phyloP scores from a whole-genome alignment of 805 yeast species.

The Kazachstania martiniae region DNA sequence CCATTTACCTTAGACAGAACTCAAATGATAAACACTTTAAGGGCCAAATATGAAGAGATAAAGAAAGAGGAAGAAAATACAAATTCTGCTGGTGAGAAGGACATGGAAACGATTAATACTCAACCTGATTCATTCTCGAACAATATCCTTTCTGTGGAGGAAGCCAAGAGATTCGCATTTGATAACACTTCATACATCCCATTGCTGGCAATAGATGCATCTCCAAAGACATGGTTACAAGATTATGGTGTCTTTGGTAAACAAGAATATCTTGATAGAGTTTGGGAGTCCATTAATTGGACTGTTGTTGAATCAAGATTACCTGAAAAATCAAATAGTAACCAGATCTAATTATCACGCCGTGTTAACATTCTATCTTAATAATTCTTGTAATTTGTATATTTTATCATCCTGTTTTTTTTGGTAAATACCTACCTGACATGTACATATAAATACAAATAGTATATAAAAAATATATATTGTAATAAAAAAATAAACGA shows the following conservation, averaged over 20 bases:
- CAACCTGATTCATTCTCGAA: slow-evolving; percentile 1
- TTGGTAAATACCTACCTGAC: too few relatives aligned
- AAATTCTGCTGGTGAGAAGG: too few relatives aligned
- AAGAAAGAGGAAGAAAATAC: slow-evolving; percentile 2
- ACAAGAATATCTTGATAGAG: slow-evolving; percentile 47
- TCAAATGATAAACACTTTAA: slow-evolving; percentile 11
- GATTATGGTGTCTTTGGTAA: slow-evolving; percentile 78
- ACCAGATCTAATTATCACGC: slow-evolving; percentile 1
- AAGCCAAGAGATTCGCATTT: slow-evolving; percentile 29
- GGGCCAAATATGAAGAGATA: slow-evolving; percentile 3
- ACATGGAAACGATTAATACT: slow-evolving; percentile 1
- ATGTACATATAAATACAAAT: too few relatives aligned
- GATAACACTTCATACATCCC: slow-evolving; percentile 36
- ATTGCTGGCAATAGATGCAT: slow-evolving; percentile 58
- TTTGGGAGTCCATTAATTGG: slow-evolving; percentile 70
- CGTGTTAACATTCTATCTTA: too few relatives aligned
- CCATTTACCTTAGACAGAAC: slow-evolving; percentile 55
- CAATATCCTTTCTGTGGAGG: slow-evolving; percentile 20
- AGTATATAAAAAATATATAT: too few relatives aligned
- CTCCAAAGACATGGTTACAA: slow-evolving; percentile 56
- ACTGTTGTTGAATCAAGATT: slow-evolving; percentile 43
- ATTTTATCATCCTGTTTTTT: too few relatives aligned
- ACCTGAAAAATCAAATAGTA: slow-evolving; percentile 12
- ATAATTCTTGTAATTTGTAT: too few relatives aligned
- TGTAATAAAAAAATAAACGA: too few relatives aligned